phyloP scores from a whole-genome alignment of 129 eudicot species.

The Silybum marianum region DNA sequence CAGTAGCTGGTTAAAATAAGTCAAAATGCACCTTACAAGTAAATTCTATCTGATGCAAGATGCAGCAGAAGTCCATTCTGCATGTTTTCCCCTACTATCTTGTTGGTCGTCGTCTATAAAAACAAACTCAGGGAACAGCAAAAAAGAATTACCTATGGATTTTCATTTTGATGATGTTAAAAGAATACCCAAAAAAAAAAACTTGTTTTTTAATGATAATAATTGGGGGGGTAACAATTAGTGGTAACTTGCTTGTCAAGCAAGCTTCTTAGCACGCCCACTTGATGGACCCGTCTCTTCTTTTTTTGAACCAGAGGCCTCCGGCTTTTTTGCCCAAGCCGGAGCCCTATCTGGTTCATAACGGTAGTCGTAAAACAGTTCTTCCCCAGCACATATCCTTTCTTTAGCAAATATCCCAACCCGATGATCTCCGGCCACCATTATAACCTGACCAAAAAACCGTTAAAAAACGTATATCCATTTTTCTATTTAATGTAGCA shows the following conservation, averaged over 20 bases:
- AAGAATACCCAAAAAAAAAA: conserved; percentile 16
- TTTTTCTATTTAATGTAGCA: not conserved
- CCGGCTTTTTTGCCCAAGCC: conserved; percentile 96
- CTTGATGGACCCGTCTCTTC: conserved; percentile 69
- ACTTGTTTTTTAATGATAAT: conserved; percentile 22
- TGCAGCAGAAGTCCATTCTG: conserved; percentile 12
- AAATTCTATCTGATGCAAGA: conserved; percentile 15
- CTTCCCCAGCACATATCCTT: conserved; percentile 85
- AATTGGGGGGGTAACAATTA: conserved; percentile 19
- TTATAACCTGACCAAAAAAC: conserved; percentile 65
- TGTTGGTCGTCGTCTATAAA: conserved; percentile 34
- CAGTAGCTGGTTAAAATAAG: conserved; percentile 3
- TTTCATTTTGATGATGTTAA: conserved; percentile 18
- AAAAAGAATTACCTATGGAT: conserved; percentile 17
- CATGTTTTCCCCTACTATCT: conserved; percentile 11
- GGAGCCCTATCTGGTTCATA: conserved; percentile 95
- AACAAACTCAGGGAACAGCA: conserved; percentile 12
- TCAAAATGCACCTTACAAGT: conserved; percentile 31
- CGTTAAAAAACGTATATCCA: not conserved
- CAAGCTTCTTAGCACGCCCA: conserved; percentile 94
- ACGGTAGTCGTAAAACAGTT: conserved; percentile 90
- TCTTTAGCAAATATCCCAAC: conserved; percentile 98
- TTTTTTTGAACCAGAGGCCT: conserved; percentile 75
- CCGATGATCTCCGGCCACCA: conserved; percentile 99
- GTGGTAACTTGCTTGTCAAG: conserved; percentile 30